phyloP scores from a whole-genome alignment of 2,329 filamentous ascomycete species.

The Hymenoscyphus linearis region DNA sequence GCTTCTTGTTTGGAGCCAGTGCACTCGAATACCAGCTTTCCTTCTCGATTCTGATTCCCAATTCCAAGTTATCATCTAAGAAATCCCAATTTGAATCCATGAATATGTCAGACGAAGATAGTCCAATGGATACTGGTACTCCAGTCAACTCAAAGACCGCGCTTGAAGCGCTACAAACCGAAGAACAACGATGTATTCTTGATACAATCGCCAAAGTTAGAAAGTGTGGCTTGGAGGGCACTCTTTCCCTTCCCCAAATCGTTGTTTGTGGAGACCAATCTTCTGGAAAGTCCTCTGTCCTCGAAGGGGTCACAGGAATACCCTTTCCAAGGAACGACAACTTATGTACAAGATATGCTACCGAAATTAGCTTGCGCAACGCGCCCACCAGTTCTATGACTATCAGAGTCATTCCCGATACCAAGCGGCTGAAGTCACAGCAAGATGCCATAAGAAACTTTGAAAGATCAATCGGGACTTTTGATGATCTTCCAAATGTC shows the following conservation, averaged over 20 bases:
- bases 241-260: conserved; percentile 51
- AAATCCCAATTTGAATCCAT: no score
- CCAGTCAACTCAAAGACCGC: conserved; percentile 5
- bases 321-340: conserved; percentile 55
- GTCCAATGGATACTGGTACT: no score
- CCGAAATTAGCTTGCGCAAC: conserved; percentile 39
- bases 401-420: conserved; percentile 52
- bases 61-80: no score
- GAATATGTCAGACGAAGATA: no score
- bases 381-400: conserved; percentile 40
- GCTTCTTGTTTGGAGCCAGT: no score
- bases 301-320: conserved; percentile 59
- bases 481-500: conserved; percentile 26
- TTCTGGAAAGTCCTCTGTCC: conserved; percentile 57
- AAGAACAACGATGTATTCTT: conserved; percentile 51
- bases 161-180: conserved; percentile 31
- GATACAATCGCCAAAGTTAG: conserved; percentile 54
- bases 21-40: no score
- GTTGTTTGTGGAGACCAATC: conserved; percentile 62
- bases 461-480: conserved; percentile 20
- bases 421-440: conserved; percentile 41
- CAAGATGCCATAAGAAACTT: conserved; percentile 39
- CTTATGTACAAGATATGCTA: conserved; percentile 54
- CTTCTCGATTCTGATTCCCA: no score
- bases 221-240: conserved; percentile 46